Percentiles rank a stretch among this genome's conserved stretches.
phyloP scores from a whole-genome alignment of 306 rosid species.

The Argentina anserina region DNA sequence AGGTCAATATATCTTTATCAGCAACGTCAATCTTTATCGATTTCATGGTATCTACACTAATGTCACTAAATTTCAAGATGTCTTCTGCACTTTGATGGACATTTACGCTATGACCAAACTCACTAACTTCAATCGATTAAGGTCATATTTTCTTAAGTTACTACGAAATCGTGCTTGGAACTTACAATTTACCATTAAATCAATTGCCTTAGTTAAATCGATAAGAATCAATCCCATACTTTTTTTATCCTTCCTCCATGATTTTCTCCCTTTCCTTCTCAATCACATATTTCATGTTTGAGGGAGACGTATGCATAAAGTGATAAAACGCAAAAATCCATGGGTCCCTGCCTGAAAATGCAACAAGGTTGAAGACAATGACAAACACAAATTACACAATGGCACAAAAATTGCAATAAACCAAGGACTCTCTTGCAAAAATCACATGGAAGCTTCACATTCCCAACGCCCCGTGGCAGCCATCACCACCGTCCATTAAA shows the following conservation, averaged over 20 bases:
- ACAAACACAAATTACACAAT: not conserved
- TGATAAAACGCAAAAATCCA: not conserved
- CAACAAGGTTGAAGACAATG: not conserved
- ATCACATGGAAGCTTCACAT: not conserved
- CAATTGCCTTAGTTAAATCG: not conserved
- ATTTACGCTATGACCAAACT: too few species aligned
- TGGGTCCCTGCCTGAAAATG: not conserved
- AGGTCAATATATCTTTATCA: too few species aligned
- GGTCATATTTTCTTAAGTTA: too few species aligned
- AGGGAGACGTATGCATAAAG: not conserved
- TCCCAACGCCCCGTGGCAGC: not conserved
- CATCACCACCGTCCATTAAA: constrained; percentile 9
- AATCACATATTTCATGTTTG: not conserved
- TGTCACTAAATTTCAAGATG: too few species aligned
- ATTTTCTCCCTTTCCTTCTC: not conserved
- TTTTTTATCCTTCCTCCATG: not conserved
- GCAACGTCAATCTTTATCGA: too few species aligned
- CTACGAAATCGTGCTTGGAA: not conserved
- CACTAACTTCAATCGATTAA: too few species aligned
- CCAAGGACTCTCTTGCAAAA: constrained; percentile 2
- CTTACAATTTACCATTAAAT: not conserved
- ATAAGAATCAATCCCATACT: not conserved
- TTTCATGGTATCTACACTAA: too few species aligned
- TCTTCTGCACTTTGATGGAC: too few species aligned
- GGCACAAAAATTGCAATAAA: not conserved